These are phyloP conservation scores for Elaeis oleifera DNA, from an alignment of 202 grass and related monocot genomes.

Conservation along the genomic window DNA sequence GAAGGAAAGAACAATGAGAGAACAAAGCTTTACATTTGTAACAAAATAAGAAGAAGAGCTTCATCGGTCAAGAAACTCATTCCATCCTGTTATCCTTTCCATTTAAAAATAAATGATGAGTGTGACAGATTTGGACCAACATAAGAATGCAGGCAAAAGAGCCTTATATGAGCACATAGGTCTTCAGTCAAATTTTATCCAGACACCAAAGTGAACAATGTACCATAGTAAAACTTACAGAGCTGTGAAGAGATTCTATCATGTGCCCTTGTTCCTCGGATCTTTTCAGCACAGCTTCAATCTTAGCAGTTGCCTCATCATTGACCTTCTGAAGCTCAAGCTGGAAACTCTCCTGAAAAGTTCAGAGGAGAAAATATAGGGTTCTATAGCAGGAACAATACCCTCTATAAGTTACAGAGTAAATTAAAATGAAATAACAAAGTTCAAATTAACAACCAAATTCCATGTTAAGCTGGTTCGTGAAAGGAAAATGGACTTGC, in stretches of 20 bases:
- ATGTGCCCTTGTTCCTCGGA: constrained; percentile 89
- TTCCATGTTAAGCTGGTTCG: background rate
- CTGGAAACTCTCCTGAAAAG: constrained; percentile 66
- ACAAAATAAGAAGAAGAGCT: too few species aligned
- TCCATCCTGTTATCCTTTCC: too few species aligned
- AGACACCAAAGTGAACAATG: too few species aligned
- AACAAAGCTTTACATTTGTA: too few species aligned
- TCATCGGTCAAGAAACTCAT: too few species aligned
- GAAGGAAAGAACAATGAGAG: too few species aligned
- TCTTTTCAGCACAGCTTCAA: constrained; percentile 86
- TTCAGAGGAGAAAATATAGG: background rate
- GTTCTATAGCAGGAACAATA: background rate
- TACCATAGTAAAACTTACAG: constrained; percentile 35
- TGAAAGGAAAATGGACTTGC: background rate
- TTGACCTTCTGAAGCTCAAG: constrained; percentile 66
- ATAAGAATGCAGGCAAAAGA: too few species aligned
- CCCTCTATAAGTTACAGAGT: background rate
- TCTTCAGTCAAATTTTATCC: too few species aligned
- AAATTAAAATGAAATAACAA: background rate
- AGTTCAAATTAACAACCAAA: background rate
- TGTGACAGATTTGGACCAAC: too few species aligned
- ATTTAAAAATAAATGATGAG: too few species aligned
- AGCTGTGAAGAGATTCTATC: constrained; percentile 97
- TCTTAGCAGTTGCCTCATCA: constrained; percentile 47
- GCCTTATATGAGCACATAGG: too few species aligned